Conservation (phyloP, 2,329 filamentous ascomycete genomes). For the Ophidiomyces ophidiicola region DNA sequence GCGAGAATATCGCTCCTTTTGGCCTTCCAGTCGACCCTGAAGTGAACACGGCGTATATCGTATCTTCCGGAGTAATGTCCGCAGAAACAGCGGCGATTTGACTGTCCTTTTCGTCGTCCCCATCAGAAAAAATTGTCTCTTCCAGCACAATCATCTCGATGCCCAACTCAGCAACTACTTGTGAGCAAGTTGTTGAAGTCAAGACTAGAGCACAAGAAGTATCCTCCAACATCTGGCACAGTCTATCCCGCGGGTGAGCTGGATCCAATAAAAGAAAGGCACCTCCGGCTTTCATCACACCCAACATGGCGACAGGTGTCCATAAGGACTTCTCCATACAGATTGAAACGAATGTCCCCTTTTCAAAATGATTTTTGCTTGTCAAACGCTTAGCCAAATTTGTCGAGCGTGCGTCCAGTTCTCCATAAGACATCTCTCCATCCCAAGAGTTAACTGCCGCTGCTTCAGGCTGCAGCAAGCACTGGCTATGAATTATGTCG, state of each 20-base stretch:
- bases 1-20: conserved; percentile 47
- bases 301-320: conserved; percentile 14
- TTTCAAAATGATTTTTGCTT: conserved; percentile 18
- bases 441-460: conserved; percentile 18
- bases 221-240: conserved; percentile 12
- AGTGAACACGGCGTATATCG: conserved; percentile 46
- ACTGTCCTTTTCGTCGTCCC: neutral
- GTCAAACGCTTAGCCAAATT: conserved; percentile 8
- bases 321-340: conserved; percentile 14
- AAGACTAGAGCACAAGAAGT: conserved; percentile 9
- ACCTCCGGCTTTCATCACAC: conserved; percentile 14
- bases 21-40: conserved; percentile 40
- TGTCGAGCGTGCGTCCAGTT: conserved; percentile 16
- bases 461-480: no score
- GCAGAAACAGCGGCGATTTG: neutral
- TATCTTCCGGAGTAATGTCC: neutral
- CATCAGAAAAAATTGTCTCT: neutral
- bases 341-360: conserved; percentile 12
- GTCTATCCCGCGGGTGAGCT: conserved; percentile 9
- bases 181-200: neutral
- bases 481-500: no score
- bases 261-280: conserved; percentile 14
- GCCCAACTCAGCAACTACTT: neutral
- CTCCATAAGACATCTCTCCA: conserved; percentile 13
- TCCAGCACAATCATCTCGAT: neutral